A percentile compares a stretch with the other conserved stretches of the same genome.
Conservation (phyloP, 768 basidiomycete species). For the Termitomyces sp. region DNA sequence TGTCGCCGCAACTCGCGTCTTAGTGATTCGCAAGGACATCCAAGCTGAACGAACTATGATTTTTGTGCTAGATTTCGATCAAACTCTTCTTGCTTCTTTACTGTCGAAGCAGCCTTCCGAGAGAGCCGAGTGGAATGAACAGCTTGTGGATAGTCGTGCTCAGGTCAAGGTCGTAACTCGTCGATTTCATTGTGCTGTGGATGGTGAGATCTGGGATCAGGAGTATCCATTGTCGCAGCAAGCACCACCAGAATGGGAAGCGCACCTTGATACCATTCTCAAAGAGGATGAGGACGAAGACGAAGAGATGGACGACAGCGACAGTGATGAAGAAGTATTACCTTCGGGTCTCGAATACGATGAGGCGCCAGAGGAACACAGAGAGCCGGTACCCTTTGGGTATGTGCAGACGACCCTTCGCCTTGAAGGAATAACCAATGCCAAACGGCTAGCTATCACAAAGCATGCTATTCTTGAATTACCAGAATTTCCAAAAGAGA, state of each 20-base stretch:
- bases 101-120: background rate
- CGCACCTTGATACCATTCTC: background rate
- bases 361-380: conserved; percentile 7
- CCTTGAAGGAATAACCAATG: background rate
- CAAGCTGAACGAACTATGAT: background rate
- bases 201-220: background rate
- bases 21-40: background rate
- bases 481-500: background rate
- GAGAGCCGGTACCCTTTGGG: background rate
- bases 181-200: background rate
- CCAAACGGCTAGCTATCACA: background rate
- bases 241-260: conserved; percentile 5
- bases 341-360: conserved; percentile 5
- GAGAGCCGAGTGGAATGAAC: background rate
- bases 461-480: conserved; percentile 5
- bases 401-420: background rate
- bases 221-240: conserved; percentile 5
- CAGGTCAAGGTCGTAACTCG: background rate
- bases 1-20: background rate
- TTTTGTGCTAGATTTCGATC: conserved; percentile 8
- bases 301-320: background rate
- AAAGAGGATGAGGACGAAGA: conserved; percentile 2
- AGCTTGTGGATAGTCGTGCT: background rate
- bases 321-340: background rate
- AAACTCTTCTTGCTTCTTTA: conserved; percentile 2